These are phyloP conservation scores for Eimeria necatrix DNA, from an alignment of 169 alveolate genomes.

Conservation along the genomic window DNA sequence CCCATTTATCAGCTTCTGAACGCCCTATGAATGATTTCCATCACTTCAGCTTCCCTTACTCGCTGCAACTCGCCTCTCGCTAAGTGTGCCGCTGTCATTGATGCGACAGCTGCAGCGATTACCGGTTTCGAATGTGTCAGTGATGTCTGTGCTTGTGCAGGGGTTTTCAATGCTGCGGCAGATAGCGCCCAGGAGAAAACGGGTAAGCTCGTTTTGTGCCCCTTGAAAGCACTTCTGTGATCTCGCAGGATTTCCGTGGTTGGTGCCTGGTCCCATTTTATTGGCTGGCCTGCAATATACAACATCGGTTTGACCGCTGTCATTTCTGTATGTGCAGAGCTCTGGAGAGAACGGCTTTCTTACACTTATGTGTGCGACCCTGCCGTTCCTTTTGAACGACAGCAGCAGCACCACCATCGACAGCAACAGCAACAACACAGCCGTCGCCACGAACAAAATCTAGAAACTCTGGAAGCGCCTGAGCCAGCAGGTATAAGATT, in stretches of 20 bases:
- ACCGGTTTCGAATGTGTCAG: neutral
- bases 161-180: constrained; percentile 63
- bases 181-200: constrained; percentile 67
- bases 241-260: neutral
- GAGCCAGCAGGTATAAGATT: neutral
- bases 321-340: constrained; percentile 47
- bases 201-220: neutral
- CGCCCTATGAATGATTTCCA: neutral
- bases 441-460: constrained; percentile 5
- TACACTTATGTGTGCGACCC: constrained; percentile 76
- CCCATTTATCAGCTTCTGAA: too few relatives aligned
- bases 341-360: constrained; percentile 70
- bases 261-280: too few relatives aligned
- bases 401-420: constrained; percentile 35
- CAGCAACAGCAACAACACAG: constrained; percentile 24
- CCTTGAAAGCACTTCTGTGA: neutral
- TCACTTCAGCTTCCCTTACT: neutral
- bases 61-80: neutral
- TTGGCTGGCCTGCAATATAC: neutral
- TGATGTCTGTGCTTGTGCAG: constrained; percentile 29
- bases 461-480: neutral
- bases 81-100: neutral
- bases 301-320: too few relatives aligned
- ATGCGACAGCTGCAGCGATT: neutral
- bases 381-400: constrained; percentile 55